Conservation (phyloP, 371 early-diverging fungal species). For the Mortierella sp. region DNA sequence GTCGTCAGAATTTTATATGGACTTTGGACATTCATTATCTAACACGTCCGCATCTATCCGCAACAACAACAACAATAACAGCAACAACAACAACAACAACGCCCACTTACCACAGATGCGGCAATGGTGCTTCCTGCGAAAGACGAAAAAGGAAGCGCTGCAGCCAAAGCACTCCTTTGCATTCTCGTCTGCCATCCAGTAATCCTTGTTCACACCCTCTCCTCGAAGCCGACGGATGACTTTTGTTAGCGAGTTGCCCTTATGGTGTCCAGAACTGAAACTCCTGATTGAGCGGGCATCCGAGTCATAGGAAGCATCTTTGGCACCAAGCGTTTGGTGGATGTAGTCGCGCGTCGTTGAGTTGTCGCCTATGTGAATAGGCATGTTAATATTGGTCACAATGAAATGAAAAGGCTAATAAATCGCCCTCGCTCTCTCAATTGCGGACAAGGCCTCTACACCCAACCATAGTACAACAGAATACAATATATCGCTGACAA, state of each 20-base stretch:
- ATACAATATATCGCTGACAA: background rate
- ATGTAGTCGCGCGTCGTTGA: conserved; percentile 49
- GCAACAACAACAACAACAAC: too few species aligned
- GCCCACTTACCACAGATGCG: conserved; percentile 79
- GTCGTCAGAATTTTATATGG: background rate
- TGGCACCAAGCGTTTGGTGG: conserved; percentile 53
- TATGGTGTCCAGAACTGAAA: conserved; percentile 63
- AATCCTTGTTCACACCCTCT: conserved; percentile 74
- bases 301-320: conserved; percentile 63
- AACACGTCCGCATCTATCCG: background rate
- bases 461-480: background rate
- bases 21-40: too few species aligned
- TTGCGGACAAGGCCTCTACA: background rate
- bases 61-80: background rate
- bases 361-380: conserved; percentile 34
- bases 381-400: background rate
- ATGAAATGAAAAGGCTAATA: too few species aligned
- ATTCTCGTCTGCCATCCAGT: conserved; percentile 88
- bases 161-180: conserved; percentile 86
- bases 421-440: too few species aligned
- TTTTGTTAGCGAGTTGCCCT: conserved; percentile 70
- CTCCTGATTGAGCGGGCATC: conserved; percentile 69
- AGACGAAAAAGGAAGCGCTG: conserved; percentile 73
- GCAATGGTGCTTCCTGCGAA: conserved; percentile 87
- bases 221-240: conserved; percentile 71